phyloP scores from a whole-genome alignment of 495 filamentous ascomycete species.

The Aspergillus indologenus region DNA sequence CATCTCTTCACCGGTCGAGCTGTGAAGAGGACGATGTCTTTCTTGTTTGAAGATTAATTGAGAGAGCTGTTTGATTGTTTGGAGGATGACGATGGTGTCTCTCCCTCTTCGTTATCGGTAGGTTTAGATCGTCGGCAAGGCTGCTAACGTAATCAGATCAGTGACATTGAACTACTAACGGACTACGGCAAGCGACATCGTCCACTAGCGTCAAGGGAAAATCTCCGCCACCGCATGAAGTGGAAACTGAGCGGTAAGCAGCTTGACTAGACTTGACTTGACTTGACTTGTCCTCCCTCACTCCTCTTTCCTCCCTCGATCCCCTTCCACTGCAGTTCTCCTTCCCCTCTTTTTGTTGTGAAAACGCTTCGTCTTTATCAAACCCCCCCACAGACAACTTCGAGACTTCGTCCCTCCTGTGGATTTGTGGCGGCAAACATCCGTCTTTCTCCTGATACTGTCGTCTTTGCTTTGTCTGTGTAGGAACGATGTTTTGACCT shows the following conservation, averaged over 20 bases:
- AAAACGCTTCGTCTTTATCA: neutral
- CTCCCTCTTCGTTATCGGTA: constrained; percentile 1
- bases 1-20: constrained; percentile 37
- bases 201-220: constrained; percentile 4
- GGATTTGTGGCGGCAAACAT: neutral
- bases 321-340: neutral
- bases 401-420: neutral
- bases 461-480: neutral
- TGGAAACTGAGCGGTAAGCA: neutral
- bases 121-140: neutral
- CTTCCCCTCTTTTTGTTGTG: neutral
- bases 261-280: constrained; percentile 4
- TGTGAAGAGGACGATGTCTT: neutral
- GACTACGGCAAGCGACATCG: constrained; percentile 8
- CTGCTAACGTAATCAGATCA: constrained; percentile 9
- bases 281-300: constrained; percentile 6
- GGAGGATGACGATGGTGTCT: neutral
- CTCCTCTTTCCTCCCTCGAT: neutral
- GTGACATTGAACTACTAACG: neutral
- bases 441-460: neutral
- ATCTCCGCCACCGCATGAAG: constrained; percentile 12
- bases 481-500: constrained; percentile 13
- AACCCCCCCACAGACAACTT: neutral
- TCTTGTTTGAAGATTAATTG: too few relatives aligned
- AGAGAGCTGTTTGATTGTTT: too few relatives aligned